A percentile compares a stretch with the other conserved stretches of the same genome.
These are phyloP conservation scores for Nannochloropsis salina DNA, from an alignment of 108 stramenopile genomes.

Conservation along the genomic window DNA sequence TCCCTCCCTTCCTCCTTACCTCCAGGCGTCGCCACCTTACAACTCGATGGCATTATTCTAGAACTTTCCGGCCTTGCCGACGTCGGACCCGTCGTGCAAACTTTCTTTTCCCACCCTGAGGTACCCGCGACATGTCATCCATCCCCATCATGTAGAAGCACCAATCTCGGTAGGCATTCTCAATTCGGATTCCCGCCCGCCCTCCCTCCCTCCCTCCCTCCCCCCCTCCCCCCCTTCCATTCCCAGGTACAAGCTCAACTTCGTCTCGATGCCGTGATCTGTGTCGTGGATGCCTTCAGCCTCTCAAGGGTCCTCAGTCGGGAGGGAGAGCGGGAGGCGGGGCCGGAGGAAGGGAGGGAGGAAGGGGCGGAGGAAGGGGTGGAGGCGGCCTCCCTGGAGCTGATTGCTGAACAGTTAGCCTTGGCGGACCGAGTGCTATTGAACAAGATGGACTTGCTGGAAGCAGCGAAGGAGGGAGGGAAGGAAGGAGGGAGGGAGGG, in stretches of 20 bases:
- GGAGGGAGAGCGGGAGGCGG: neutral
- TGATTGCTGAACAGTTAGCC: conserved; percentile 60
- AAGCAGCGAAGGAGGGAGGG: conserved; percentile 64
- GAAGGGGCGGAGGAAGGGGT: neutral
- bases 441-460: conserved; percentile 92
- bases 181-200: neutral
- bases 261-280: conserved; percentile 40
- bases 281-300: conserved; percentile 36
- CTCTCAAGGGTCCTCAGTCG: neutral
- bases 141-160: neutral
- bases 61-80: conserved; percentile 92
- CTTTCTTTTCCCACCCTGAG: conserved; percentile 81
- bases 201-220: neutral
- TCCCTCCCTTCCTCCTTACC: neutral
- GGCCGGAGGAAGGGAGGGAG: neutral
- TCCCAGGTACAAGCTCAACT: conserved; percentile 56
- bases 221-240: neutral
- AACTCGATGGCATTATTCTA: conserved; percentile 81
- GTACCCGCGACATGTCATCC: neutral
- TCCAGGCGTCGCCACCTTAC: neutral
- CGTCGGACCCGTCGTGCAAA: conserved; percentile 78
- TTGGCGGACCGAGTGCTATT: conserved; percentile 93
- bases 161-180: too few species aligned
- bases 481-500: conserved; percentile 20
- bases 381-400: neutral